A percentile compares a stretch with the other conserved stretches of the same genome.
phyloP scores from a whole-genome alignment of 1,139 yeast species.

The Suhomyces terraborum region DNA sequence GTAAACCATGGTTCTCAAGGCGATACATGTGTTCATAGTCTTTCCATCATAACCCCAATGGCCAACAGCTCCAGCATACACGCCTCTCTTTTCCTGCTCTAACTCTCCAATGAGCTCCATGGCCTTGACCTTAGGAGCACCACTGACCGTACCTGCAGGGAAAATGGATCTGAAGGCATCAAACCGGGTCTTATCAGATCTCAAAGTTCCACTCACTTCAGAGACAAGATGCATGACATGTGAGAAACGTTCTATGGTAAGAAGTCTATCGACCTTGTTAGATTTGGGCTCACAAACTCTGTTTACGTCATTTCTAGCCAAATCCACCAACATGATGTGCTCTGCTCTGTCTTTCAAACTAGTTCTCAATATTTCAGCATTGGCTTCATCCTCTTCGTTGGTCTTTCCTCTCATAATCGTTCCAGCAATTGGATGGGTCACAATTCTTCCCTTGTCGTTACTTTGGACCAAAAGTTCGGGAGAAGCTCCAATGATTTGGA shows the following conservation, averaged over 20 bases:
- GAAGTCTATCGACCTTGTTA: conserved; percentile 81
- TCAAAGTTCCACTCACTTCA: conserved; percentile 87
- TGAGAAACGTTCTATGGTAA: conserved; percentile 91
- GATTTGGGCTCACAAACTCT: conserved; percentile 87
- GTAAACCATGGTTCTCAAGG: conserved; percentile 92
- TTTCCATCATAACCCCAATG: conserved; percentile 94
- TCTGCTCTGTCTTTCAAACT: conserved; percentile 94
- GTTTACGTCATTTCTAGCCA: conserved; percentile 94
- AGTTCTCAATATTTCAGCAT: conserved; percentile 73
- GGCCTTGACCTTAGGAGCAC: conserved; percentile 96
- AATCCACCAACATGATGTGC: conserved; percentile 96
- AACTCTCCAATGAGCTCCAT: conserved; percentile 92
- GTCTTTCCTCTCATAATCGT: conserved; percentile 90
- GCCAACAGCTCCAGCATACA: conserved; percentile 99
- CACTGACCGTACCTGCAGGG: conserved; percentile 98
- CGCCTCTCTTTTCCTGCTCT: conserved; percentile 91
- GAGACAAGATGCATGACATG: conserved; percentile 97
- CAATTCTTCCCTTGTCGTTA: conserved; percentile 67
- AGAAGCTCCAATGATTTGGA: conserved; percentile 95
- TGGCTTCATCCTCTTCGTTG: conserved; percentile 82
- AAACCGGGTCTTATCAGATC: conserved; percentile 82
- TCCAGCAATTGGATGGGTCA: conserved; percentile 98
- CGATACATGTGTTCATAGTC: conserved; percentile 96
- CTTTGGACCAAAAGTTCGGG: conserved; percentile 90
- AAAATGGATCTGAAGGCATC: conserved; percentile 96